Evolutionary conservation across 2,329 filamentous ascomycete genomes (phyloP).

Genomic region (Trichoderma sp.): DNA sequence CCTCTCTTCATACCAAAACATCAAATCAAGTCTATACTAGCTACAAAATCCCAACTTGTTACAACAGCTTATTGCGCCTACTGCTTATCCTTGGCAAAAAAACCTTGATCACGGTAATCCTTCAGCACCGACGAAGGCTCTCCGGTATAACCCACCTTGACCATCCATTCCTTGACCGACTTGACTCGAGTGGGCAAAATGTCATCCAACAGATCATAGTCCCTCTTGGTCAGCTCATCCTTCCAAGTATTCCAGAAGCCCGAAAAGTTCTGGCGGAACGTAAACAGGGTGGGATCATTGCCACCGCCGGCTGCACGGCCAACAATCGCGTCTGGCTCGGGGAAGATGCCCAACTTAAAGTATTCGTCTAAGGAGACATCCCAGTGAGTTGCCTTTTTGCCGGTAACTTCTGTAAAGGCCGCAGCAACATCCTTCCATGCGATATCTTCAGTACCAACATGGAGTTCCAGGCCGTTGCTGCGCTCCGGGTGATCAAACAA

Average conservation of each 20-base stretch:
- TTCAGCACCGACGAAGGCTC: not conserved
- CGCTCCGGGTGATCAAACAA: not conserved
- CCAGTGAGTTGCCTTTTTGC: not conserved
- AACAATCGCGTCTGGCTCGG: not conserved
- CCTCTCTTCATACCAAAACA: not conserved
- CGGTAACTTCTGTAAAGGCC: not conserved
- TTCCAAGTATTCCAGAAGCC: not conserved
- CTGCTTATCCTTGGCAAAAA: not conserved
- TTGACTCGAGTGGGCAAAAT: not conserved
- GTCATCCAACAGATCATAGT: not conserved
- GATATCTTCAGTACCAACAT: not conserved
- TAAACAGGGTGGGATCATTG: not conserved
- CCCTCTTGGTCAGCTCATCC: not conserved
- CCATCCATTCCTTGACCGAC: not conserved
- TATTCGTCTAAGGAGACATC: not conserved
- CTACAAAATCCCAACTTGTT: not conserved
- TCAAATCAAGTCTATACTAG: not conserved
- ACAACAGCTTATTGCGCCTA: not conserved
- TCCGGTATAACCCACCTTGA: not conserved
- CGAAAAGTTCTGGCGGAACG: not conserved
- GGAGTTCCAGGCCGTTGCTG: not conserved
- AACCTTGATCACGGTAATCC: not conserved
- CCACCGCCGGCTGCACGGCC: not conserved
- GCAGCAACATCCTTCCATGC: not conserved
- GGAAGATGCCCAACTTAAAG: not conserved